Percentiles rank a stretch among this genome's conserved stretches.
Evolutionary conservation across 345 rosid genomes (phyloP).

Genomic region (Eucalyptus marginata): DNA sequence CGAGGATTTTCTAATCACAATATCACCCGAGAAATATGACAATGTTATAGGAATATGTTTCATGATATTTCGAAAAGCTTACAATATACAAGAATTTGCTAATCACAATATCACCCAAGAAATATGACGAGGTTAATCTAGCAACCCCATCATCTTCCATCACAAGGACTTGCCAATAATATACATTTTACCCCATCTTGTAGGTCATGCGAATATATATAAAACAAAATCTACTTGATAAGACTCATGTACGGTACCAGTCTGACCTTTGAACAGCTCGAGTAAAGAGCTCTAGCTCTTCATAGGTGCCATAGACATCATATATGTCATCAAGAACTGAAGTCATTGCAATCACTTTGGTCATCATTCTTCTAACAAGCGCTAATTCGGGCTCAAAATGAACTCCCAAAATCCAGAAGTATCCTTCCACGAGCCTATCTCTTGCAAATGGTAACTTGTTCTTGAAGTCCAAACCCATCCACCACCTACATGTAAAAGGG

Average conservation of each 20-base stretch:
- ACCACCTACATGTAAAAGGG: slow-evolving; percentile 6
- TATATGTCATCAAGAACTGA: slow-evolving; percentile 16
- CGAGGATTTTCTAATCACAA: not conserved
- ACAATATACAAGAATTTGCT: no score
- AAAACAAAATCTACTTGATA: not conserved
- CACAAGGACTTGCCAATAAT: not conserved
- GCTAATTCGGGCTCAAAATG: slow-evolving; percentile 2
- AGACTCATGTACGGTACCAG: not conserved
- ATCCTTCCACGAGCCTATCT: slow-evolving; percentile 14
- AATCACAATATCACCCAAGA: no score
- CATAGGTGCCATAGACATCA: slow-evolving; percentile 12
- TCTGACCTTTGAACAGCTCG: not conserved
- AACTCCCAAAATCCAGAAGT: slow-evolving; percentile 3
- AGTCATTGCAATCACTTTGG: not conserved
- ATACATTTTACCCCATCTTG: not conserved
- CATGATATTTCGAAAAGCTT: no score
- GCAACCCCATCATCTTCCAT: no score
- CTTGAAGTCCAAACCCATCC: slow-evolving; percentile 2
- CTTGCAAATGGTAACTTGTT: slow-evolving; percentile 6
- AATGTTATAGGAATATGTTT: not conserved
- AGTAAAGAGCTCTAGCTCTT: slow-evolving; percentile 14
- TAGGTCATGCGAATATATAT: not conserved
- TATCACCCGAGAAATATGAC: not conserved
- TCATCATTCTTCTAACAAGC: not conserved
- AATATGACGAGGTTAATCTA: no score